Percentiles rank a stretch among this genome's conserved stretches.
Conservation (phyloP, 2,329 filamentous ascomycete genomes). For the Colletotrichum acutatum region DNA sequence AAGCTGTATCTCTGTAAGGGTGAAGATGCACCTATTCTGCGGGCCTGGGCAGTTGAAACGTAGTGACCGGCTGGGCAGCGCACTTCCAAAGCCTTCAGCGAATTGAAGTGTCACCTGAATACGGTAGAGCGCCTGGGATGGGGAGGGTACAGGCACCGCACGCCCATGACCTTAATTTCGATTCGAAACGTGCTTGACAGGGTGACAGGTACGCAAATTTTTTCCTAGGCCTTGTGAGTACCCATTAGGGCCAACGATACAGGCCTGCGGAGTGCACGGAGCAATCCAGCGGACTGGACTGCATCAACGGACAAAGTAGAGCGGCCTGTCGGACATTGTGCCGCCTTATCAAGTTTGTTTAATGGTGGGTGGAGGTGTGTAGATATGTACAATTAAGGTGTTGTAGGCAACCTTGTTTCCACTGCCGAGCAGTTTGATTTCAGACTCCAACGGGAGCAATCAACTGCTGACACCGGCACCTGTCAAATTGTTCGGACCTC, state of each 20-base stretch:
- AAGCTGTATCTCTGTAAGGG: neutral
- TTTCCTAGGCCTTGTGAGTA: neutral
- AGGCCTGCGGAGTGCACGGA: neutral
- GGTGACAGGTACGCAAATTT: neutral
- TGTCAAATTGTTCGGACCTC: neutral
- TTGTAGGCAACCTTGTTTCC: too few species aligned
- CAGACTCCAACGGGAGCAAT: neutral
- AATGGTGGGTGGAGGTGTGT: neutral
- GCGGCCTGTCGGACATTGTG: slow-evolving; percentile 5
- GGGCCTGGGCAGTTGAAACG: slow-evolving; percentile 18
- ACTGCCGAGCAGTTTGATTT: neutral
- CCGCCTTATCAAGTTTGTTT: neutral
- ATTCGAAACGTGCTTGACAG: slow-evolving; percentile 22
- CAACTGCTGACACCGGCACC: neutral
- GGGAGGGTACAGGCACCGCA: neutral
- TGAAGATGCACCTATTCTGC: neutral
- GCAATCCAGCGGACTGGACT: neutral
- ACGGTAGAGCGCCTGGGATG: neutral
- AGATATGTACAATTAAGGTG: too few species aligned
- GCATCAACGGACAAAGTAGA: slow-evolving; percentile 24
- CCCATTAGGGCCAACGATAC: neutral
- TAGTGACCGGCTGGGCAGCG: neutral
- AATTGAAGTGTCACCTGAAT: neutral
- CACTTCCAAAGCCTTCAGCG: neutral
- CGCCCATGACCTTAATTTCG: slow-evolving; percentile 12